Conservation (phyloP, 495 filamentous ascomycete genomes). For the Tuber borchii region DNA sequence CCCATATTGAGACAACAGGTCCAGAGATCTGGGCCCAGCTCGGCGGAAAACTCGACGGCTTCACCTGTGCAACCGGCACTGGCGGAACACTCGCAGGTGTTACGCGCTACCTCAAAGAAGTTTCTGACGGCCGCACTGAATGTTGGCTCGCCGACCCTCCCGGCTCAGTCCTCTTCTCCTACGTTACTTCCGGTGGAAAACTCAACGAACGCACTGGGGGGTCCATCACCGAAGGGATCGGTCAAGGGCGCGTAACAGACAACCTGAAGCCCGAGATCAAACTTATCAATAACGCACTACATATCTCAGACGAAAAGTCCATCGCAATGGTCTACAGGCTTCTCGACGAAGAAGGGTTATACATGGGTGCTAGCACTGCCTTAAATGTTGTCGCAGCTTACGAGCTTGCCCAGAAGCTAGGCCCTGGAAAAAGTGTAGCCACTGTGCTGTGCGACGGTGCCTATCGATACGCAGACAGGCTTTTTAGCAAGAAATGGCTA, state of each 20-base stretch:
- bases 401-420: slow-evolving; percentile 85
- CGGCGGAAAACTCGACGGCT: slow-evolving; percentile 76
- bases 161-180: slow-evolving; percentile 83
- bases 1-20: slow-evolving; percentile 93
- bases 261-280: slow-evolving; percentile 81
- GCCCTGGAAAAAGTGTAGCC: slow-evolving; percentile 83
- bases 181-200: slow-evolving; percentile 78
- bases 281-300: slow-evolving; percentile 75
- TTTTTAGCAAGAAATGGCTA: slow-evolving; percentile 88
- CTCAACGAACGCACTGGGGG: slow-evolving; percentile 73
- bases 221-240: slow-evolving; percentile 95
- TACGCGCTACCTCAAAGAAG: slow-evolving; percentile 82
- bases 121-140: slow-evolving; percentile 73
- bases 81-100: slow-evolving; percentile 85
- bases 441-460: slow-evolving; percentile 92
- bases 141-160: slow-evolving; percentile 89
- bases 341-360: slow-evolving; percentile 91
- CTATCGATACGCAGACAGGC: slow-evolving; percentile 86
- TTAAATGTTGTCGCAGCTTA: slow-evolving; percentile 93
- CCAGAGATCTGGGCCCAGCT: slow-evolving; percentile 98
- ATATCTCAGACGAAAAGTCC: slow-evolving; percentile 84
- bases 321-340: slow-evolving; percentile 98
- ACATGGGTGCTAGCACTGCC: slow-evolving; percentile 86
- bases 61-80: slow-evolving; percentile 91
- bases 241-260: slow-evolving; percentile 92